A percentile compares a stretch with the other conserved stretches of the same genome.
phyloP scores from a whole-genome alignment of 306 rosid genomes.

The Vigna unguiculata region DNA sequence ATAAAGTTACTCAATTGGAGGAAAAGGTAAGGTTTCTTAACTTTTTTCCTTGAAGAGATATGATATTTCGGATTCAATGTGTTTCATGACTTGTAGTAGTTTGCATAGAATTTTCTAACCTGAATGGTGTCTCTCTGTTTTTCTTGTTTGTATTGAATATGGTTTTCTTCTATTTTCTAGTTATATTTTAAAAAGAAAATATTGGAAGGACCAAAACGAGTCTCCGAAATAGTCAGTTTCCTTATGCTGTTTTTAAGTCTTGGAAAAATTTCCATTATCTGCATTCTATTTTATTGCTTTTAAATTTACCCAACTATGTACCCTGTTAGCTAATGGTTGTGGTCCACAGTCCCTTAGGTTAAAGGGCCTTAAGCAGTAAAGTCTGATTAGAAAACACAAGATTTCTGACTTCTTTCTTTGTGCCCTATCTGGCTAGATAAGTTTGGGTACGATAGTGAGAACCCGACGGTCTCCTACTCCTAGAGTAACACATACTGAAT shows the following conservation, averaged over 20 bases:
- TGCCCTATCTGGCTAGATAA: not conserved
- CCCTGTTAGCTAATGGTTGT: not conserved
- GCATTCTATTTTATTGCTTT: constrained; percentile 19
- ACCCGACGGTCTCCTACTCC: not conserved
- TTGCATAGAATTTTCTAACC: constrained; percentile 27
- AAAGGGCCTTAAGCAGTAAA: not conserved
- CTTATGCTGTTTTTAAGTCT: not conserved
- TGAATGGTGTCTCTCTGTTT: constrained; percentile 10
- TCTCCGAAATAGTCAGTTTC: constrained; percentile 24
- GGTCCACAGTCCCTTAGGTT: not conserved
- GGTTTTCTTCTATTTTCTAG: not conserved
- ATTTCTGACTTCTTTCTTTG: not conserved
- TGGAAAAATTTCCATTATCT: constrained; percentile 16
- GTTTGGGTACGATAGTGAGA: not conserved
- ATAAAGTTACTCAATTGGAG: constrained; percentile 72
- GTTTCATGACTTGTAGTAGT: constrained; percentile 20
- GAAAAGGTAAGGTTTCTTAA: constrained; percentile 63
- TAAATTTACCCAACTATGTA: not conserved
- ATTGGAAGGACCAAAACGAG: not conserved
- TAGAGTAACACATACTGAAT: not conserved
- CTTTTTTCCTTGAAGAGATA: constrained; percentile 25
- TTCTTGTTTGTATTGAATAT: not conserved
- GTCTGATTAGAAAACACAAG: not conserved
- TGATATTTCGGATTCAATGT: constrained; percentile 25
- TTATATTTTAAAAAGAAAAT: constrained; percentile 35